Conservation (phyloP, 805 yeast species). For the Ogataea degrootiae region DNA sequence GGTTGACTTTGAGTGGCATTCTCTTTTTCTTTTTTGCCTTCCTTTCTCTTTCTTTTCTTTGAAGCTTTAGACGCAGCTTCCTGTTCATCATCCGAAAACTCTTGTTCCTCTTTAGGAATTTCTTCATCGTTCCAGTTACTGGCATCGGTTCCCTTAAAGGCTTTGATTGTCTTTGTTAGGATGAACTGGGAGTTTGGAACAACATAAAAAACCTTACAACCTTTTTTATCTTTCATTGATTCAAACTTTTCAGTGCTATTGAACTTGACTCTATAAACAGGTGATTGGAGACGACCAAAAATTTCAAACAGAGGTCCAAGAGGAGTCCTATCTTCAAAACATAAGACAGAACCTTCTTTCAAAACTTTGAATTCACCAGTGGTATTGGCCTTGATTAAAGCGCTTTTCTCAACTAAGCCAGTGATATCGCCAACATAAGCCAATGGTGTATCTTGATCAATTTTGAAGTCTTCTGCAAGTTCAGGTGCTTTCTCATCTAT, state of each 20-base stretch:
- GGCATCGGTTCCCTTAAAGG: slow-evolving; percentile 86
- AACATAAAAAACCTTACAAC: slow-evolving; percentile 64
- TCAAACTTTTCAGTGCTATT: slow-evolving; percentile 45
- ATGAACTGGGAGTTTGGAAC: slow-evolving; percentile 78
- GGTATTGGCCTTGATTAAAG: slow-evolving; percentile 62
- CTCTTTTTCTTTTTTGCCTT: slow-evolving; percentile 21
- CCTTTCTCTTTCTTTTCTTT: slow-evolving; percentile 56
- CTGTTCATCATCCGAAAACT: slow-evolving; percentile 90
- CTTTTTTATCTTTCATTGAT: slow-evolving; percentile 43
- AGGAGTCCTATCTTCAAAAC: slow-evolving; percentile 64
- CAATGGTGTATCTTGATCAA: slow-evolving; percentile 58
- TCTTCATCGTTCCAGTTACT: slow-evolving; percentile 95
- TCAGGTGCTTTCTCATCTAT: slow-evolving; percentile 61
- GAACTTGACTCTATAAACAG: slow-evolving; percentile 74
- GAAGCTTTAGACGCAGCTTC: slow-evolving; percentile 67
- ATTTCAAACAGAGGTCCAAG: slow-evolving; percentile 83
- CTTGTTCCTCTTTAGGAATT: slow-evolving; percentile 87
- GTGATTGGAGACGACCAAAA: slow-evolving; percentile 81
- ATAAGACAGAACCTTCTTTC: slow-evolving; percentile 74
- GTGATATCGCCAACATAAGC: slow-evolving; percentile 67
- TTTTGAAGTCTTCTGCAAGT: slow-evolving; percentile 60
- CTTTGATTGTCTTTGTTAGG: slow-evolving; percentile 66
- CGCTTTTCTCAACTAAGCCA: slow-evolving; percentile 65
- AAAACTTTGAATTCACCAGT: slow-evolving; percentile 85
- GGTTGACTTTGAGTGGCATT: neutral